A percentile compares a stretch with the other conserved stretches of the same genome.
phyloP scores from a whole-genome alignment of 495 filamentous ascomycete species.

The Xylaria curta region DNA sequence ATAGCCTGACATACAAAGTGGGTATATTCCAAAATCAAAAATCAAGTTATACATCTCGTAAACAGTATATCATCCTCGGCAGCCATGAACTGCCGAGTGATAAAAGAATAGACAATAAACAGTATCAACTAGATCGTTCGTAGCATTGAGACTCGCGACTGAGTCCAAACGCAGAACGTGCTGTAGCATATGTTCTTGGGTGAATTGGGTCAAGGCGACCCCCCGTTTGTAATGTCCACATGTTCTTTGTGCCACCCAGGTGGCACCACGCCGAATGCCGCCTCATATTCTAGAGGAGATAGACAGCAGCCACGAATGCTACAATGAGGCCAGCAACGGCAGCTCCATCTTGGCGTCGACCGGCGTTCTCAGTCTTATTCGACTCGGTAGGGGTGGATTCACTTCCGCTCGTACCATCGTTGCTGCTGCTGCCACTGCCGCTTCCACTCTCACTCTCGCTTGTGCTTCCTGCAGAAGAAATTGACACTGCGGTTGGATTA shows the following conservation, averaged over 20 bases:
- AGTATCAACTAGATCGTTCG: conserved; percentile 24
- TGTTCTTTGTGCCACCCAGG: conserved; percentile 6
- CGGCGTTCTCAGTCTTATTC: conserved; percentile 47
- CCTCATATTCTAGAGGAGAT: conserved; percentile 42
- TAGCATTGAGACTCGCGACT: conserved; percentile 1
- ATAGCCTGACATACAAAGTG: conserved; percentile 25
- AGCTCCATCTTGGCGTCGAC: conserved; percentile 45
- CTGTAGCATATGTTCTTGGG: conserved; percentile 18
- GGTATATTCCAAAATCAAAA: conserved; percentile 29
- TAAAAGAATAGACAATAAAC: conserved; percentile 23
- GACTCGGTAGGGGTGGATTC: conserved; percentile 32
- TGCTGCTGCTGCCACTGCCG: not conserved
- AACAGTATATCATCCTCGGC: conserved; percentile 1
- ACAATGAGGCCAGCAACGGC: conserved; percentile 55
- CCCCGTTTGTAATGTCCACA: not conserved
- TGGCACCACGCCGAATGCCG: not conserved
- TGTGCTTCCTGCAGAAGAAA: conserved; percentile 22
- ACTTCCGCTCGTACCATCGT: not conserved
- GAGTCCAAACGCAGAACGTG: not conserved
- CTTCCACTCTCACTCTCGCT: conserved; percentile 4
- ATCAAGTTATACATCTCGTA: conserved; percentile 19
- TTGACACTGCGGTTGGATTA: conserved; percentile 23
- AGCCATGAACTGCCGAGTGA: not conserved
- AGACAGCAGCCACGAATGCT: conserved; percentile 54
- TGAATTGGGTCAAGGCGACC: conserved; percentile 5